Base-by-base conservation (phyloP, 2,329 filamentous ascomycete genomes). In the Fusarium nisikadoi region DNA sequence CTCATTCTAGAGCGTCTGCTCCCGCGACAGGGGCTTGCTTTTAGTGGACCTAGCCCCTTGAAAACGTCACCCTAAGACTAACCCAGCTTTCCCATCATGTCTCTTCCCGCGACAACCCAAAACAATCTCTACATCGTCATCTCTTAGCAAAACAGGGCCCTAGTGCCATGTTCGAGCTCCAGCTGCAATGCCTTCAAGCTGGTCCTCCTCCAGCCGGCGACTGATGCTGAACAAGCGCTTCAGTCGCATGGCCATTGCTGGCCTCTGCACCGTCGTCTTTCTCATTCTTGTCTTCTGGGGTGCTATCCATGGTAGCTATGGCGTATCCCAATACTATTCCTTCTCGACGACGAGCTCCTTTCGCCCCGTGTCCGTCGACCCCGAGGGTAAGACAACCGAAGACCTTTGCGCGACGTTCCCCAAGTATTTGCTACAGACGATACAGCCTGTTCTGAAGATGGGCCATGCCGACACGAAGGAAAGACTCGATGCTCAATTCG, bases 401-500 rank as follows among this genome's bases (percentile, higher is more conserved):
- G 76, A 80, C 16, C 71, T 81, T 13, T 81, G 79, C 72, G 76
- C 73, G 27, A 79, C 71, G 36, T 81, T 81, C 55, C 79, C 79
- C 27, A 79, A 73, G 58, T 73, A 81, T 49, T 54, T 80, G 38
- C 77, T 81, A 31, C 65, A 77, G 33, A 63, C 75, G 19, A 74
- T 81, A 35, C 79, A 81, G 59, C 79, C 79, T 25, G 79, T 81
- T 39, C 69, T 81, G 45, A 81, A 81, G 68, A 77, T 80, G 58
- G 79, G 79, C 29, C 79, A 81, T 35, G 77, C 79, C 62, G 79
- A 78, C 52, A 68, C 68, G 29, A 72, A 68, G 31, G 63, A 72
- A 36, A 79, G 76, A 66, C 60, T 80, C 9, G 75, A 79, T 33
- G 83, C 85, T 7, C 86, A 88, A 58, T 79, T 90, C 49, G 78